A percentile compares a stretch with the other conserved stretches of the same genome.
Conservation (phyloP, 1,284 basidiomycete species). For the Puccinia novopanici region DNA sequence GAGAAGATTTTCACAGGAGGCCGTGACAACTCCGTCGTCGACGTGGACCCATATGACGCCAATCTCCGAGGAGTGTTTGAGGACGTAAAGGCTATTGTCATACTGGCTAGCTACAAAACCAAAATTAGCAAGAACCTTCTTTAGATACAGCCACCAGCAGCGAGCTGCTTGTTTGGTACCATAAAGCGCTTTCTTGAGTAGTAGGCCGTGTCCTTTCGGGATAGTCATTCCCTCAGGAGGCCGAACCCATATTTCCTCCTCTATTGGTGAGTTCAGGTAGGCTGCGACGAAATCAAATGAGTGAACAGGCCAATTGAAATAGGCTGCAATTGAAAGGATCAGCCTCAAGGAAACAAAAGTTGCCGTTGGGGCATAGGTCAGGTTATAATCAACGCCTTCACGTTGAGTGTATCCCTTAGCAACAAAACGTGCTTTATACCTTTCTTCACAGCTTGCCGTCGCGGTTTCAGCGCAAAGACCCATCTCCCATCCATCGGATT, state of each 20-base stretch:
- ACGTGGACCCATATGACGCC: no score
- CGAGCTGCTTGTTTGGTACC: slow-evolving; percentile 14
- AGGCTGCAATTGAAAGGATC: background rate
- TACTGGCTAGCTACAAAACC: no score
- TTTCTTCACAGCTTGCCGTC: no score
- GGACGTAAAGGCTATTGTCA: no score
- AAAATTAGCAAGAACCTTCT: background rate
- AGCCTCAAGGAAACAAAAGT: slow-evolving; percentile 2
- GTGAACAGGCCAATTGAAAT: background rate
- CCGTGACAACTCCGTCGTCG: no score
- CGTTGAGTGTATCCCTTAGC: no score
- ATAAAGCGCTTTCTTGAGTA: slow-evolving; percentile 14
- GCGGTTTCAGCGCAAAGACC: background rate
- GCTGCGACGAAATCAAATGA: slow-evolving; percentile 1
- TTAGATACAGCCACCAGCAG: slow-evolving; percentile 20
- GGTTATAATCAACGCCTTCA: background rate
- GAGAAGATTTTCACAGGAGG: no score
- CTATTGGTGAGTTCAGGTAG: background rate
- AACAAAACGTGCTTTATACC: slow-evolving; percentile 7
- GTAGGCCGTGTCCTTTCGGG: background rate
- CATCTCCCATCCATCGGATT: no score
- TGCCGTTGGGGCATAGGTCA: slow-evolving; percentile 14
- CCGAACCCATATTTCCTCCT: no score
- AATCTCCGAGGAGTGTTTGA: no score
- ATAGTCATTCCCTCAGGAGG: background rate